Evolutionary conservation across 108 stramenopile species (phyloP), one percentile per base, ranked within the genome.

Genomic region (Skeletonema grethae): DNA sequence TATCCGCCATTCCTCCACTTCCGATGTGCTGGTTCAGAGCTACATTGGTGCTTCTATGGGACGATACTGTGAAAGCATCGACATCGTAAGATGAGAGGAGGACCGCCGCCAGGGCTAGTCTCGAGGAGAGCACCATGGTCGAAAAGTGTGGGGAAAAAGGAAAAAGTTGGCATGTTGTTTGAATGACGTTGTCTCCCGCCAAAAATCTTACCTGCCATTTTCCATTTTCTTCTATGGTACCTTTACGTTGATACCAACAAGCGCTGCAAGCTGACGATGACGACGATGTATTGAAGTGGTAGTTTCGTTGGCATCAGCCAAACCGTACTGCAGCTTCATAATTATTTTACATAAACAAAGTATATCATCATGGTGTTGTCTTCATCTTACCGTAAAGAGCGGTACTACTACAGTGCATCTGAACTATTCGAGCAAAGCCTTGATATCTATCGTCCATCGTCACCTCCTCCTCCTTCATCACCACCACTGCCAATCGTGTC

Each of bases 1-100:
- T 89, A 69, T 89, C 86, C 30, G 75, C 84, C 85, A 89, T 88
- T 55, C 88, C 88, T 50, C 91, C 91, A 31, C 73, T 63, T 28
- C 85, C 91, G 20, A 81, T 25, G 31, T 56, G 75, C 25, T 75
- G 60, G 9, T 36, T 32, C 62, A 48, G 65, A 50, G 41, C 6
- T 8, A 38, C 28, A 24, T 9, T 34, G 20, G 28, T 36, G 24
- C 9, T 18, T 20, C 24, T 16, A 3, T 34, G 35, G 29, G n/a
- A 8, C 12, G 18, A 28, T 10, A 15, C 8, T 43, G 28, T 34
- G 30, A 67, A 67, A 18, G 67, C 67, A 57, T 67, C 50, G 16
- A 50, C 53, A 35, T 67, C 16, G 16, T 32, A 36, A 11, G 32
- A 38, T 5, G 48, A 46, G 8, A 67, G 48, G 30, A 67, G 67